phyloP scores from a whole-genome alignment of 768 basidiomycete species.

The Mycena rosella region DNA sequence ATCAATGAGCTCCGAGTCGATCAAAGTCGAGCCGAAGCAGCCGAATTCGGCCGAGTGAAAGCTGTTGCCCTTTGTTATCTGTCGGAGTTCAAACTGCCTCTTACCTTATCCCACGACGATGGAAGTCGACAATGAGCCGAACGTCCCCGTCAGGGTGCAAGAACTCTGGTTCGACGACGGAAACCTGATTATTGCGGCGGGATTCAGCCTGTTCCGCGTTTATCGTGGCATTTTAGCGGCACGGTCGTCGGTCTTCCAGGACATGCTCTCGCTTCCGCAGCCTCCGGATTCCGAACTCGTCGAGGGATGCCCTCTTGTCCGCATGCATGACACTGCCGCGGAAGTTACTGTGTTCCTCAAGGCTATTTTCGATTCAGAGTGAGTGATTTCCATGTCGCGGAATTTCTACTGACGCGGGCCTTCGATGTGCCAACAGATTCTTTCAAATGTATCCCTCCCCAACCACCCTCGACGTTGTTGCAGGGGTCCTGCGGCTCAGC shows the following conservation, averaged over 20 bases:
- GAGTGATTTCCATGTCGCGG: not conserved
- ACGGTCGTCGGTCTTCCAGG: too few relatives aligned
- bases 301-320: constrained; percentile 37
- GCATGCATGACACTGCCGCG: constrained; percentile 19
- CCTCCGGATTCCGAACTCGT: constrained; percentile 25
- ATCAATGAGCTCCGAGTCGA: too few relatives aligned
- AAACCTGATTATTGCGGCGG: constrained; percentile 34
- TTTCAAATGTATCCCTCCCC: constrained; percentile 10
- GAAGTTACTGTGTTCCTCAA: constrained; percentile 25
- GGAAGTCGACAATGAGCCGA: not conserved
- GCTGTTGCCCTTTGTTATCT: not conserved
- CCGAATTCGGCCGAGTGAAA: too few relatives aligned
- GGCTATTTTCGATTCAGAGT: constrained; percentile 24
- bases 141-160: not conserved
- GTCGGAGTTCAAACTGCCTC: not conserved
- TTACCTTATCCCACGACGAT: not conserved
- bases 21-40: too few relatives aligned
- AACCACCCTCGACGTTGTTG: not conserved
- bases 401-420: not conserved
- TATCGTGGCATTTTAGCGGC: constrained; percentile 22
- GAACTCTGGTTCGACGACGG: constrained; percentile 38
- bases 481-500: constrained; percentile 22
- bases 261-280: constrained; percentile 25
- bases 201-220: constrained; percentile 29
- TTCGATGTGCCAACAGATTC: not conserved